Evolutionary conservation across 2,329 filamentous ascomycete genomes (phyloP), one percentile per base, ranked within the genome.

Genomic region (Botrytis pseudocinerea): DNA sequence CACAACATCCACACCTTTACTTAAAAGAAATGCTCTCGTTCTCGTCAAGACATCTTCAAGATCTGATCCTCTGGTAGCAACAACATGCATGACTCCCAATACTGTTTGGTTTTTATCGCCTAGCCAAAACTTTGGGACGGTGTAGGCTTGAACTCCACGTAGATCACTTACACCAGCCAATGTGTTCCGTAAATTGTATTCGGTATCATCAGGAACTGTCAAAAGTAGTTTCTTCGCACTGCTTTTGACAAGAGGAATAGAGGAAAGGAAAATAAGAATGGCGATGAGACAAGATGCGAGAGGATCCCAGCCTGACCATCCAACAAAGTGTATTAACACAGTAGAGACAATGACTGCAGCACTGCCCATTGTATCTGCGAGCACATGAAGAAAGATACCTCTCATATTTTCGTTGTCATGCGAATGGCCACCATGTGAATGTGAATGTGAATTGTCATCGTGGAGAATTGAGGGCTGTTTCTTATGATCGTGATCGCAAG

Each of bases 391-490:
- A 82, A 97, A 99, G 77, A 99, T 98, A 20, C 96, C 96, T 78
- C 96, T 89, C 95, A 99, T 98, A 80, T 99, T 99, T 79, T 99
- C 96, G 81, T 97, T 97, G 75, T 94, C 92, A 79, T 95, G 92
- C n/a, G 77, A 77, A 70, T 80, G 79, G 59, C 76, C 77, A 28
- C 74, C 75, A 25, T 73, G 72, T 28, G 64, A 68, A 25, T 57
- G 64, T 28, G 38, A 63, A 77, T 90, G 86, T 32, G 79, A 79
- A 76, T 85, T 82, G 75, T 73, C 69, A 42, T 66, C 46, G 14
- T 71, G 60, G 54, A 69, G 73, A 62, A 46, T 71, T 68, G 54
- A 75, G n/a, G 48, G 40, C 32, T 75, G 70, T 22, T 75, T 59
- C 60, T 70, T 70, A 4, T 78, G 72, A 16, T 75, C 75, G 54